Evolutionary conservation across 2,329 filamentous ascomycete genomes (phyloP).

Genomic region (Xylariaceae sp.): DNA sequence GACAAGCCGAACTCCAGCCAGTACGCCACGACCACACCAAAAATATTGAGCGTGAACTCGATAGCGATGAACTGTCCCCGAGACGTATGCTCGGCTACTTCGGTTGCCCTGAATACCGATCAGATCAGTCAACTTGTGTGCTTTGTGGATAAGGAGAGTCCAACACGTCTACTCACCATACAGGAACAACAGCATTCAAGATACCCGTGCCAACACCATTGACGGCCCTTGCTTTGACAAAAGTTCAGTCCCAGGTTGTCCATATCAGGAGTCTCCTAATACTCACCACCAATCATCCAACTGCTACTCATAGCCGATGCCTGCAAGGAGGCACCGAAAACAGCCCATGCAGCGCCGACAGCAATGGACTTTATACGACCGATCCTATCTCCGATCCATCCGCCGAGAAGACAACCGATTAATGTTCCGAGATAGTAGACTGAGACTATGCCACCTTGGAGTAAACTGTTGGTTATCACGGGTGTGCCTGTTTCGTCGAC

Average conservation of each 20-base stretch:
- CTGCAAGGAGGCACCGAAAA: slow-evolving; percentile 59
- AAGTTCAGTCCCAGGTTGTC: background rate
- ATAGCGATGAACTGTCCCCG: slow-evolving; percentile 65
- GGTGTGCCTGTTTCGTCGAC: slow-evolving; percentile 44
- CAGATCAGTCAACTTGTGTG: background rate
- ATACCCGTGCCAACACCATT: slow-evolving; percentile 66
- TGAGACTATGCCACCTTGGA: slow-evolving; percentile 58
- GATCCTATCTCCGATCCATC: slow-evolving; percentile 57
- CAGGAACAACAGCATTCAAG: slow-evolving; percentile 64
- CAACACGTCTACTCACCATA: slow-evolving; percentile 40
- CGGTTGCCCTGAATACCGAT: slow-evolving; percentile 48
- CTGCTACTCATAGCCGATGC: slow-evolving; percentile 58
- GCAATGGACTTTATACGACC: slow-evolving; percentile 61
- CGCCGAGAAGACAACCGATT: slow-evolving; percentile 57
- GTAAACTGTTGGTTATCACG: slow-evolving; percentile 52
- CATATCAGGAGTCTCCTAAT: too few relatives aligned
- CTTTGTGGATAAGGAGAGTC: background rate
- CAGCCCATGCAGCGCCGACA: slow-evolving; percentile 51
- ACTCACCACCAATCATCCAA: slow-evolving; percentile 64
- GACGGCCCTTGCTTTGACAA: slow-evolving; percentile 45
- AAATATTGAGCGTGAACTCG: slow-evolving; percentile 69
- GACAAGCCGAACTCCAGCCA: slow-evolving; percentile 57
- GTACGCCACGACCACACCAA: slow-evolving; percentile 61
- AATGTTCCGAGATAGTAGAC: slow-evolving; percentile 55
- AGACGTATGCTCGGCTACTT: slow-evolving; percentile 62